These are phyloP conservation scores for Phycomyces nitens DNA, from an alignment of 192 early-diverging fungal genomes.

Conservation along the genomic window DNA sequence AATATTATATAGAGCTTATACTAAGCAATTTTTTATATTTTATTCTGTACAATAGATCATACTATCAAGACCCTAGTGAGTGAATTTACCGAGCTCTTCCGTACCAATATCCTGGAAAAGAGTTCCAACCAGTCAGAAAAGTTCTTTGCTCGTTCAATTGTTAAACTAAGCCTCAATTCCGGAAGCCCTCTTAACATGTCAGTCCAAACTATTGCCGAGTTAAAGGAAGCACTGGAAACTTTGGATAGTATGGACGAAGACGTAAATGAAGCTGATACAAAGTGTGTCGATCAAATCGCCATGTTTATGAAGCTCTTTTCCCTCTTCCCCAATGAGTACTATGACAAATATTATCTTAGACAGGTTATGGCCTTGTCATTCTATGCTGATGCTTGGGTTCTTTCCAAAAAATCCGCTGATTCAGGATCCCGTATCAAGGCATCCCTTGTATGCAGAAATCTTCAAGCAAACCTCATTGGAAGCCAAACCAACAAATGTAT, in stretches of 20 bases:
- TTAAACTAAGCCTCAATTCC: not conserved
- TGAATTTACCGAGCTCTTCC: slow-evolving; percentile 12
- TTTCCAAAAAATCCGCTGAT: slow-evolving; percentile 13
- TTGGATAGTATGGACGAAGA: slow-evolving; percentile 1
- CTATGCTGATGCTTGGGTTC: slow-evolving; percentile 26
- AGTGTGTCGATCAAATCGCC: slow-evolving; percentile 5
- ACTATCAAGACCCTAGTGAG: slow-evolving; percentile 13
- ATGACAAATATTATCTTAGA: slow-evolving; percentile 41
- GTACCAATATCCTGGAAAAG: not conserved
- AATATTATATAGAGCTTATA: not conserved
- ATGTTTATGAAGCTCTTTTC: slow-evolving; percentile 38
- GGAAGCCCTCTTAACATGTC: slow-evolving; percentile 2
- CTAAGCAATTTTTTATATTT: not conserved
- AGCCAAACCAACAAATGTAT: slow-evolving; percentile 34
- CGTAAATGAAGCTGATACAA: not conserved
- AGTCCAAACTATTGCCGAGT: not conserved
- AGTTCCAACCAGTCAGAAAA: slow-evolving; percentile 2
- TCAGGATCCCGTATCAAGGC: slow-evolving; percentile 22
- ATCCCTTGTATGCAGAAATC: slow-evolving; percentile 32
- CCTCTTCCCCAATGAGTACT: slow-evolving; percentile 49
- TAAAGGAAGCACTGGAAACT: not conserved
- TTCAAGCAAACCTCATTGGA: slow-evolving; percentile 35
- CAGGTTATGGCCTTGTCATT: slow-evolving; percentile 34
- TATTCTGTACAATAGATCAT: slow-evolving; percentile 14
- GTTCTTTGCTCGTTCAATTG: slow-evolving; percentile 1